Conservation (phyloP, 495 filamentous ascomycete genomes). For the Jackrogersella minutella region DNA sequence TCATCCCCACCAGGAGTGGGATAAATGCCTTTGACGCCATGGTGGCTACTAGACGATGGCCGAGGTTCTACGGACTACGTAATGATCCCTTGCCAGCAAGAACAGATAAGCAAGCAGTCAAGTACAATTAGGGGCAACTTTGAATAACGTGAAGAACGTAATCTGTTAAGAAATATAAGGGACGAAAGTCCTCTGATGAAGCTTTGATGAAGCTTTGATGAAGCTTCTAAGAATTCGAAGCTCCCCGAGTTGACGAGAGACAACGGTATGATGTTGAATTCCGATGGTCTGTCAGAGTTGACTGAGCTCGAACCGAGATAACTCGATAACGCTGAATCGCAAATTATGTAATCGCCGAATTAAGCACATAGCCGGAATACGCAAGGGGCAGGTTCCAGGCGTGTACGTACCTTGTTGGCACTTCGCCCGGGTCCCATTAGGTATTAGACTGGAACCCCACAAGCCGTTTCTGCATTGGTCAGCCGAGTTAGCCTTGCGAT, state of each 20-base stretch:
- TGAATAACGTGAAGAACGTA: not conserved
- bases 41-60: conserved; percentile 6
- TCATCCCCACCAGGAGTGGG: conserved; percentile 88
- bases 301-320: conserved; percentile 12
- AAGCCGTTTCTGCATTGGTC: conserved; percentile 25
- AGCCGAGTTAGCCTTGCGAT: conserved; percentile 32
- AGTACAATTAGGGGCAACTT: conserved; percentile 4
- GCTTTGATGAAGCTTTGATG: conserved; percentile 22
- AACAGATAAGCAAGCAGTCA: conserved; percentile 12
- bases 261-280: not conserved
- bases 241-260: conserved; percentile 17
- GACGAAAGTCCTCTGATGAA: not conserved
- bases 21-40: conserved; percentile 67
- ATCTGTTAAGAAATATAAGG: not conserved
- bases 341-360: conserved; percentile 17
- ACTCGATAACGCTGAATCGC: conserved; percentile 19
- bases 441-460: not conserved
- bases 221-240: conserved; percentile 27
- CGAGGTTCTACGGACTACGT: conserved; percentile 1
- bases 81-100: conserved; percentile 15
- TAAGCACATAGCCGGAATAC: conserved; percentile 14
- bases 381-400: not conserved
- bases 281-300: conserved; percentile 24
- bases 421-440: no score
- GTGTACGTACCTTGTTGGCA: conserved; percentile 9